Evolutionary conservation across 768 basidiomycete genomes (phyloP).

Genomic region (Lactarius pseudohatsudake): DNA sequence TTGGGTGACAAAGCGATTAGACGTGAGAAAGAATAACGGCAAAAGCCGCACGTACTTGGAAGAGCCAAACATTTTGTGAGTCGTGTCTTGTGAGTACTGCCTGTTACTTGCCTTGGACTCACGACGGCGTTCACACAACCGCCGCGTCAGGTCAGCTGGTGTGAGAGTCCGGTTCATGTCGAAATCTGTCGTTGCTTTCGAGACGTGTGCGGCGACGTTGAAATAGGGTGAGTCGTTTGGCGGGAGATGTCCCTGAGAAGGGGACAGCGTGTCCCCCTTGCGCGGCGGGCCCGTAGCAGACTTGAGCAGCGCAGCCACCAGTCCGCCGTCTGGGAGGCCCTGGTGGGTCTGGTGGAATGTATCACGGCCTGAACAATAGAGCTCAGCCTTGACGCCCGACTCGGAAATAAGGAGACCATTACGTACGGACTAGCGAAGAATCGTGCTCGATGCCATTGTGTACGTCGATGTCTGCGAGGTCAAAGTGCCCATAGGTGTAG

Average conservation of each 20-base stretch:
- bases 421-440: conserved; percentile 58
- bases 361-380: conserved; percentile 52
- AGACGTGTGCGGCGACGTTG: conserved; percentile 10
- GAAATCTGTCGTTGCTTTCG: conserved; percentile 10
- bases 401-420: too few relatives aligned
- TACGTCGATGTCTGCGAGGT: conserved; percentile 64
- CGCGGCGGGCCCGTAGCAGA: conserved; percentile 57
- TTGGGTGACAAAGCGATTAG: neutral
- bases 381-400: neutral
- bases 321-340: conserved; percentile 44
- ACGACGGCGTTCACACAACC: conserved; percentile 58
- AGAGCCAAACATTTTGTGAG: conserved; percentile 64
- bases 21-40: neutral
- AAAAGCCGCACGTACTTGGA: conserved; percentile 54
- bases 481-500: conserved; percentile 57
- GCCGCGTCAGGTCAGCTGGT: conserved; percentile 54
- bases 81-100: conserved; percentile 48
- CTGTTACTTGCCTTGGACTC: conserved; percentile 55
- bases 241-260: neutral
- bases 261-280: neutral
- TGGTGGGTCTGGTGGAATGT: conserved; percentile 50
- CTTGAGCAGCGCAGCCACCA: conserved; percentile 56
- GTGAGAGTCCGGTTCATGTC: conserved; percentile 44
- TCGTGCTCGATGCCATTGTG: conserved; percentile 81
- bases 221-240: conserved; percentile 19